phyloP scores from a whole-genome alignment of 306 rosid genomes.

The Fragaria vesca region DNA sequence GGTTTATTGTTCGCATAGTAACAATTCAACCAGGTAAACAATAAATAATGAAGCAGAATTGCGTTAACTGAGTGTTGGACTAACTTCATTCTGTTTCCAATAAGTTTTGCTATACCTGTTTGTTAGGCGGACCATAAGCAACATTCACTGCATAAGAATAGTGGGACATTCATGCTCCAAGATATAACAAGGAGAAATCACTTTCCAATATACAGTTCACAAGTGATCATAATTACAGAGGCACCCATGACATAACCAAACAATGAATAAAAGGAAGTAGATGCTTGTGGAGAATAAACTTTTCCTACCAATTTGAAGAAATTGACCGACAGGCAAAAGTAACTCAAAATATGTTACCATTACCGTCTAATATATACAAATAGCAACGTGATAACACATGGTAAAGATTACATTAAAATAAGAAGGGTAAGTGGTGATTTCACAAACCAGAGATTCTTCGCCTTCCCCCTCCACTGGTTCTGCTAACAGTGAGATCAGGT shows the following conservation, averaged over 20 bases:
- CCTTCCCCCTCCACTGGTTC: constrained; percentile 81
- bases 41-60: not conserved
- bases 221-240: not conserved
- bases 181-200: not conserved
- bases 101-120: not conserved
- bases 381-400: constrained; percentile 5
- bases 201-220: not conserved
- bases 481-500: constrained; percentile 72
- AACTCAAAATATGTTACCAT: not conserved
- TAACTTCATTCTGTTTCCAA: not conserved
- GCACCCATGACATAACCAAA: not conserved
- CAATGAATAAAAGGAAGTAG: not conserved
- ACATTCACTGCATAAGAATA: not conserved
- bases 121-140: not conserved
- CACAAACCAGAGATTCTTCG: constrained; percentile 79
- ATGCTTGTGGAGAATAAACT: not conserved
- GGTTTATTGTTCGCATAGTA: not conserved
- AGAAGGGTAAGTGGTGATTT: constrained; percentile 15
- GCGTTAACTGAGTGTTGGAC: not conserved
- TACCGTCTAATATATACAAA: not conserved
- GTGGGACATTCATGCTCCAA: not conserved
- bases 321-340: not conserved
- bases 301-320: not conserved
- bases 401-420: not conserved
- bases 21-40: not conserved